These are phyloP conservation scores for Allium fistulosum DNA, from an alignment of 106 monocot genomes.

Conservation along the genomic window DNA sequence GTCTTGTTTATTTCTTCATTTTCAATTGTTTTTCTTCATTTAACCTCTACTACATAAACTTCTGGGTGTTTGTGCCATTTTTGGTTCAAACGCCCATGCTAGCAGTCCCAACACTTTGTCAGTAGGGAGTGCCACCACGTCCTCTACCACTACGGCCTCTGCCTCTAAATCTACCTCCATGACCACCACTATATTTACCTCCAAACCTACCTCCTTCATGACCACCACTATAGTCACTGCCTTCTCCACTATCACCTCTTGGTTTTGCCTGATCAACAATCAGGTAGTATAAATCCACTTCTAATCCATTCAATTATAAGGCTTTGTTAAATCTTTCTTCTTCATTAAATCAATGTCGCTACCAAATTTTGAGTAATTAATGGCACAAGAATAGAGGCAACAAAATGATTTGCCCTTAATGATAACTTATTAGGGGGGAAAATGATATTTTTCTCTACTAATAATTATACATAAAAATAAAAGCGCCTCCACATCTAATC, in stretches of 20 bases:
- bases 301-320: constrained; percentile 12
- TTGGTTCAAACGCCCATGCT: constrained; percentile 8
- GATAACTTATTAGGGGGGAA: too few species aligned
- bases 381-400: too few species aligned
- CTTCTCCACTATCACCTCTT: constrained; percentile 1
- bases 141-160: constrained; percentile 6
- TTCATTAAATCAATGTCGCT: background rate
- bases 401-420: too few species aligned
- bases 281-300: constrained; percentile 9
- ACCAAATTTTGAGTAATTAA: too few species aligned
- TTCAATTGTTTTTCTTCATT: too few species aligned
- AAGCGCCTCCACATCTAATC: too few species aligned
- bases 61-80: too few species aligned
- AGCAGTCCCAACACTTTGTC: constrained; percentile 4
- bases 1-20: too few species aligned
- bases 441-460: too few species aligned
- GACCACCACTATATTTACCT: constrained; percentile 1
- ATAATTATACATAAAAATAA: too few species aligned
- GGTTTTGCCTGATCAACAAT: constrained; percentile 14
- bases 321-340: constrained; percentile 7
- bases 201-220: background rate
- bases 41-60: too few species aligned
- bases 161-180: constrained; percentile 1
- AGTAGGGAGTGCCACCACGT: background rate
- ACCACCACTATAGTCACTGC: background rate